phyloP scores from a whole-genome alignment of 2,329 filamentous ascomycete species.

The Orbilia oligospora region DNA sequence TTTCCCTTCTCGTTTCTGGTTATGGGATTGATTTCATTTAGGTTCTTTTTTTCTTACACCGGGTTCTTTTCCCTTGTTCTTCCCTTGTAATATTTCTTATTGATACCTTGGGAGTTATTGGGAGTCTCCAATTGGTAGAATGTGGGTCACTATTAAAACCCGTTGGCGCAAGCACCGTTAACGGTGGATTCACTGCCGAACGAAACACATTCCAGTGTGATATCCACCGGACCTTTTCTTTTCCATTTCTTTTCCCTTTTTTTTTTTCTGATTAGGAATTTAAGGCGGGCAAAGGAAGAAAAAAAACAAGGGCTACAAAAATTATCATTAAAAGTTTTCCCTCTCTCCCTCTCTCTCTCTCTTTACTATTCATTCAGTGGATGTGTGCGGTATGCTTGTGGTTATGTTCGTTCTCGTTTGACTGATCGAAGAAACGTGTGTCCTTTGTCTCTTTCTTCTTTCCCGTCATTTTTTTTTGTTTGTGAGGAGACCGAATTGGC shows the following conservation, averaged over 20 bases:
- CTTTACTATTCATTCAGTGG: neutral
- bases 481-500: slow-evolving; percentile 22
- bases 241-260: slow-evolving; percentile 3
- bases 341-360: slow-evolving; percentile 1
- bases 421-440: neutral
- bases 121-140: slow-evolving; percentile 57
- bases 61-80: slow-evolving; percentile 5
- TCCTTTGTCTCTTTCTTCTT: neutral
- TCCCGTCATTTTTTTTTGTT: neutral
- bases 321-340: slow-evolving; percentile 17
- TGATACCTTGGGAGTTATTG: slow-evolving; percentile 49
- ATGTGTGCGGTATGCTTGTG: slow-evolving; percentile 6
- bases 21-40: slow-evolving; percentile 43
- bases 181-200: slow-evolving; percentile 41
- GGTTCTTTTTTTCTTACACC: slow-evolving; percentile 25
- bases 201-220: slow-evolving; percentile 12
- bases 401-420: neutral
- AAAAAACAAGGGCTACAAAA: neutral
- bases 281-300: slow-evolving; percentile 4
- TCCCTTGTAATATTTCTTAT: slow-evolving; percentile 33
- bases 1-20: slow-evolving; percentile 6
- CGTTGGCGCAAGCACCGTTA: slow-evolving; percentile 35
- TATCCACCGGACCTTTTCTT: slow-evolving; percentile 17
- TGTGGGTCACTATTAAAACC: slow-evolving; percentile 18
- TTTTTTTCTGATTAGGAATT: neutral